Evolutionary conservation across 1,284 basidiomycete genomes (phyloP).

Genomic region (Tremellales sp.): DNA sequence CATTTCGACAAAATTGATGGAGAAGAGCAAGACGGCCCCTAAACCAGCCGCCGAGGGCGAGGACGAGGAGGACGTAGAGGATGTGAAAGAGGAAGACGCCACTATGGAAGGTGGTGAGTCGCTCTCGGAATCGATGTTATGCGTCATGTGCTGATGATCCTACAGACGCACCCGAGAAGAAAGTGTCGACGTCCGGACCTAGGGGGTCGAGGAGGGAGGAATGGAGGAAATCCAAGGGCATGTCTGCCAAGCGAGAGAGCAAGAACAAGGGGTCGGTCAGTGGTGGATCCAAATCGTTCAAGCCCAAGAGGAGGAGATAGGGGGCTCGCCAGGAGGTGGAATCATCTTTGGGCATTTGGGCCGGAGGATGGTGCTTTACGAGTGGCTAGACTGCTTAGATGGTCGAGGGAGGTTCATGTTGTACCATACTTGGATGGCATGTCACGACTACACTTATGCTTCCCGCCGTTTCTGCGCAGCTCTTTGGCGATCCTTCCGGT

Average conservation of each 20-base stretch:
- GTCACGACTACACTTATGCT: not conserved
- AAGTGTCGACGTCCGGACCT: constrained; percentile 47
- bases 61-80: constrained; percentile 19
- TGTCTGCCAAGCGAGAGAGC: constrained; percentile 34
- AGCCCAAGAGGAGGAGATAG: constrained; percentile 2
- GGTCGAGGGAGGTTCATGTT: too few species aligned
- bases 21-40: constrained; percentile 70
- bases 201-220: constrained; percentile 42
- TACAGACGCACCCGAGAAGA: constrained; percentile 27
- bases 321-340: too few species aligned
- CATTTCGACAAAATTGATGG: constrained; percentile 69
- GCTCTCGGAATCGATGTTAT: not conserved
- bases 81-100: constrained; percentile 16
- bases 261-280: constrained; percentile 14
- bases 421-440: not conserved
- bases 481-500: too few species aligned
- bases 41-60: constrained; percentile 59
- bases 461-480: too few species aligned
- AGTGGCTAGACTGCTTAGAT: too few species aligned
- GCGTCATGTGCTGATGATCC: not conserved
- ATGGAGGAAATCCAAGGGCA: constrained; percentile 47
- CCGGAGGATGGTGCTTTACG: not conserved
- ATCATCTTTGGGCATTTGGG: too few species aligned
- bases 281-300: not conserved
- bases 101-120: constrained; percentile 22